These are phyloP conservation scores for Antitrichia curtipendula DNA, from an alignment of 225 moss, liverwort and hornwort genomes.

Conservation along the genomic window DNA sequence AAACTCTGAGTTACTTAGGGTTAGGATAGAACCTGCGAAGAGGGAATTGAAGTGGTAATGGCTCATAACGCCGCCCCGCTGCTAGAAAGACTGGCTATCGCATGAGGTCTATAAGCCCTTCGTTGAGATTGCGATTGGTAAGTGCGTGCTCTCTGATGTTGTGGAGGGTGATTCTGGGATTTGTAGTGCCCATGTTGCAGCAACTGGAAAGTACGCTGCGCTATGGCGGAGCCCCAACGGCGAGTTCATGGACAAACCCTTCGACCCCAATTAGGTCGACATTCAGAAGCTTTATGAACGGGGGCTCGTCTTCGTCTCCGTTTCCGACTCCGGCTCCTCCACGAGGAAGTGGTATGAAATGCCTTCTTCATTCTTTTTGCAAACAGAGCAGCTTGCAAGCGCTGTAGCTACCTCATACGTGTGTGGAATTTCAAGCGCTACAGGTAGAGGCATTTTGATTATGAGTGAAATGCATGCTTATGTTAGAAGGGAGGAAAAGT, in stretches of 20 bases:
- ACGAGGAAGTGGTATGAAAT: not conserved
- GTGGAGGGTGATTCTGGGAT: not conserved
- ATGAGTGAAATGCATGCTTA: not conserved
- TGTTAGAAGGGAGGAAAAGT: not conserved
- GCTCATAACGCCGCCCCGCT: not conserved
- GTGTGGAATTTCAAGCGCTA: not conserved
- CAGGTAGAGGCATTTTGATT: not conserved
- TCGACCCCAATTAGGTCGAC: slow-evolving; percentile 1
- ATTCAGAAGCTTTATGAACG: not conserved
- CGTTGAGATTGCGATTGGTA: not conserved
- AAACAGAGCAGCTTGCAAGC: not conserved
- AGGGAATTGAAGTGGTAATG: not conserved
- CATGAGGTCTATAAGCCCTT: not conserved
- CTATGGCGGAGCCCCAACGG: slow-evolving; percentile 8
- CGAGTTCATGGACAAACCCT: slow-evolving; percentile 20
- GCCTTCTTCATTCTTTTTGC: not conserved
- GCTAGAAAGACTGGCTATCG: not conserved
- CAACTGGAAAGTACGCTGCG: slow-evolving; percentile 49
- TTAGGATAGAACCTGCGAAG: not conserved
- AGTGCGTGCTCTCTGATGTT: not conserved
- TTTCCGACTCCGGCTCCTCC: slow-evolving; percentile 4
- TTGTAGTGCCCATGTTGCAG: slow-evolving; percentile 71
- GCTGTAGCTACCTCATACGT: not conserved
- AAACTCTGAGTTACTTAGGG: not conserved
- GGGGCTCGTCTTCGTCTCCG: not conserved